phyloP scores from a whole-genome alignment of 1,284 basidiomycete species.

The Inonotus obliquus region DNA sequence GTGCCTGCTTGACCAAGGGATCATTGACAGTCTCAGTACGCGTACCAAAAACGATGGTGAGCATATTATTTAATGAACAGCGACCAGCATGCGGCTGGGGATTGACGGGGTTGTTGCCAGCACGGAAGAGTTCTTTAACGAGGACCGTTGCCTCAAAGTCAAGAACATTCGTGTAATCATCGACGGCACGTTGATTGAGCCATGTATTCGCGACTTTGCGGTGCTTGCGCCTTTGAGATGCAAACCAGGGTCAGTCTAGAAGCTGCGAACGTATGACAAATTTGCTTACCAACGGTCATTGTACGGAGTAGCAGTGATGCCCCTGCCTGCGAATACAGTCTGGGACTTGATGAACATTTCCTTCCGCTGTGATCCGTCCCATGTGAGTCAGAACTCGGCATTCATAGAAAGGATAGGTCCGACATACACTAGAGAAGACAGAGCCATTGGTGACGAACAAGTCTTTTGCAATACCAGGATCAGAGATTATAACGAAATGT shows the following conservation, averaged over 20 bases:
- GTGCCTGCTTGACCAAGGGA: constrained; percentile 30
- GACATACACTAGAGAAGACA: constrained; percentile 32
- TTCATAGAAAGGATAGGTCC: neutral
- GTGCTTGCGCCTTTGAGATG: constrained; percentile 33
- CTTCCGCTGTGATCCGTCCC: constrained; percentile 27
- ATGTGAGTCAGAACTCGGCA: neutral
- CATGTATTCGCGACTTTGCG: constrained; percentile 32
- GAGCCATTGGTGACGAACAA: constrained; percentile 40
- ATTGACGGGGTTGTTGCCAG: constrained; percentile 33
- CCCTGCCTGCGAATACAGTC: constrained; percentile 36
- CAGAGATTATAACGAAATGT: constrained; percentile 39
- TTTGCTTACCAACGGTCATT: constrained; percentile 34
- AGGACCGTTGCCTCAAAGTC: constrained; percentile 35
- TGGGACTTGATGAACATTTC: constrained; percentile 40
- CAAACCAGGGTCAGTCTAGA: neutral
- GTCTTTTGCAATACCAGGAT: constrained; percentile 37
- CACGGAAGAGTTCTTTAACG: constrained; percentile 31
- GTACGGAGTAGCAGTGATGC: constrained; percentile 39
- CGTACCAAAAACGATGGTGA: constrained; percentile 33
- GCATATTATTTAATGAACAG: constrained; percentile 35
- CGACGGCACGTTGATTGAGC: constrained; percentile 31
- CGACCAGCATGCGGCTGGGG: constrained; percentile 32
- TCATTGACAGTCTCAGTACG: constrained; percentile 30
- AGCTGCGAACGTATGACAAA: neutral
- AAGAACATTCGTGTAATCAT: constrained; percentile 30